Evolutionary conservation across 2,329 filamentous ascomycete species (phyloP).

Genomic region (Clarireedia hainanense): DNA sequence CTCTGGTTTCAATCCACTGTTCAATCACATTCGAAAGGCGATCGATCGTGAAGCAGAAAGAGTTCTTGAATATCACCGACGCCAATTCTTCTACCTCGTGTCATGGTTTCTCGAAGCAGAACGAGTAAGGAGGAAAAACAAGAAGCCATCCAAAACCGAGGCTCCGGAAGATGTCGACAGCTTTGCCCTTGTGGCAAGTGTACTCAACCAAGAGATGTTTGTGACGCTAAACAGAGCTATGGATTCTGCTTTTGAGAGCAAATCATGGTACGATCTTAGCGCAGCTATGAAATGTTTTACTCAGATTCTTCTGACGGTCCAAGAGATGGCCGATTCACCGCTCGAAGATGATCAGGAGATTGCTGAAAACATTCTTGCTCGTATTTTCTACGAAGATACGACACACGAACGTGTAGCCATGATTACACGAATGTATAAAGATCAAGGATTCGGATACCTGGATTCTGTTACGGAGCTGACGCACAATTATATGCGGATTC

Average conservation of each 20-base stretch:
- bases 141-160: constrained; percentile 42
- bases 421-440: constrained; percentile 79
- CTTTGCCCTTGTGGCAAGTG: constrained; percentile 80
- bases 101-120: constrained; percentile 91
- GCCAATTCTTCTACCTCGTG: constrained; percentile 87
- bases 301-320: constrained; percentile 84
- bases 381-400: constrained; percentile 96
- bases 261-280: constrained; percentile 80
- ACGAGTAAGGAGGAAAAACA: constrained; percentile 57
- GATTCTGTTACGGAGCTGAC: constrained; percentile 86
- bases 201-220: constrained; percentile 92
- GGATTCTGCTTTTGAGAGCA: constrained; percentile 70
- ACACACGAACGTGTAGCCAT: constrained; percentile 82
- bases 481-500: constrained; percentile 83
- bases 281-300: constrained; percentile 92
- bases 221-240: constrained; percentile 79
- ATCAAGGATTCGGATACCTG: constrained; percentile 88
- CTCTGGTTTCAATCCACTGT: constrained; percentile 88
- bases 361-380: constrained; percentile 90
- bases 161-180: constrained; percentile 54
- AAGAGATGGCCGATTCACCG: constrained; percentile 79
- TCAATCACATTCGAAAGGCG: constrained; percentile 76
- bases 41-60: constrained; percentile 85
- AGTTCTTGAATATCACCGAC: constrained; percentile 65
- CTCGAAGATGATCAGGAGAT: constrained; percentile 96